Evolutionary conservation across 2,329 filamentous ascomycete species (phyloP), one percentile per base, ranked within the genome.

Genomic region (Teratosphaeria nubilosa): DNA sequence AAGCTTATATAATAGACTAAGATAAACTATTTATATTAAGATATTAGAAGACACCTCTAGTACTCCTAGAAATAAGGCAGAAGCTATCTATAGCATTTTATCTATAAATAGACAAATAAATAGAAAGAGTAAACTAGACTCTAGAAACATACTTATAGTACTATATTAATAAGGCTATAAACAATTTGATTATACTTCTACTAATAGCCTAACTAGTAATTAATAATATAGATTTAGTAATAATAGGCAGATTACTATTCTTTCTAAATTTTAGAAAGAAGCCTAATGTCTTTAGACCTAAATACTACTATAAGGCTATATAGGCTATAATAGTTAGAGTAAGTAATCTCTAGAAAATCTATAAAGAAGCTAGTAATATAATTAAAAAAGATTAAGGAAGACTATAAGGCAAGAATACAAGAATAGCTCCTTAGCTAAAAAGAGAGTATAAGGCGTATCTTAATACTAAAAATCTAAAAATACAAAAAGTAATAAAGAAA

Each of bases 121-220:
- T n/a, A n/a, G n/a, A n/a, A n/a, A n/a, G n/a, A n/a, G n/a, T n/a
- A n/a, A 58, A 58, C 24, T 50, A 58, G 20, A 16, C 24, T 3
- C n/a, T 58, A 5, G 51, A 58, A 22, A 7, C 16, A n/a, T 54
- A 58, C 34, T 34, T 58, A 45, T 48, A 50, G 24, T 32, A 51
- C n/a, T 58, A 58, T 24, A 24, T 58, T 54, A 58, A 58, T 27
- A 34, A 54, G 22, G 32, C 31, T 24, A 53, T 53, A 50, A 30
- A 58, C 22, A 54, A 58, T 32, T 58, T 54, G 56, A 24, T 54
- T 34, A n/a, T 54, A 58, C 55, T 64, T 5, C 54, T 70, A 37
- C 60, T 58, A 24, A 56, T 66, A 24, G 64, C 59, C 14, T 61
- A 70, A 58, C 60, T 67, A n/a, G 60, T 58, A 27, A 54, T 64